phyloP scores from a whole-genome alignment of 2,329 filamentous ascomycete species.

The Fusarium multiceps region DNA sequence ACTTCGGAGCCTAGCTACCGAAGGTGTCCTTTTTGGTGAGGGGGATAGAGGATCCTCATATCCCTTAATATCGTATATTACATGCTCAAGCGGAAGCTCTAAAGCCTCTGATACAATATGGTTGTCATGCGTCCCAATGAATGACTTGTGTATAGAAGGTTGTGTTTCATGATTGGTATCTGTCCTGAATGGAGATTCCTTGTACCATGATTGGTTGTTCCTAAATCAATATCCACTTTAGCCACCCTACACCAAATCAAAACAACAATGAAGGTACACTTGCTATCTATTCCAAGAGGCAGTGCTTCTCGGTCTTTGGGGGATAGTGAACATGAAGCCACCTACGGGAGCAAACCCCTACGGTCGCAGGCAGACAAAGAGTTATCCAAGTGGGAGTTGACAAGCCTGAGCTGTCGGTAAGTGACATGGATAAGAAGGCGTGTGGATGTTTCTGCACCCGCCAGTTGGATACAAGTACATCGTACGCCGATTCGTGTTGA shows the following conservation, averaged over 20 bases:
- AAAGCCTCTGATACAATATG: neutral
- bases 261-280: neutral
- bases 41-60: constrained; percentile 25
- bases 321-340: no score
- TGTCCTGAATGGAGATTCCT: neutral
- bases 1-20: constrained; percentile 38
- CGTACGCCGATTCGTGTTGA: no score
- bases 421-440: no score
- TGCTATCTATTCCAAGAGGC: neutral
- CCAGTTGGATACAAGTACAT: no score
- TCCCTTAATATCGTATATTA: constrained; percentile 35
- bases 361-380: no score
- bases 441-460: no score
- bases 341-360: no score
- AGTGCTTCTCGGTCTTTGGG: no score
- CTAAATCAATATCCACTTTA: neutral
- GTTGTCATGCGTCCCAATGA: neutral
- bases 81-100: neutral
- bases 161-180: neutral
- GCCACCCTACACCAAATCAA: neutral
- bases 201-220: neutral
- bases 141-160: neutral
- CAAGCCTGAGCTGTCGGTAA: no score
- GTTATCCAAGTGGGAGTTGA: no score
- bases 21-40: constrained; percentile 34